Evolutionary conservation across 257 asterid species (phyloP).

Genomic region (Thymus mandschuricus): DNA sequence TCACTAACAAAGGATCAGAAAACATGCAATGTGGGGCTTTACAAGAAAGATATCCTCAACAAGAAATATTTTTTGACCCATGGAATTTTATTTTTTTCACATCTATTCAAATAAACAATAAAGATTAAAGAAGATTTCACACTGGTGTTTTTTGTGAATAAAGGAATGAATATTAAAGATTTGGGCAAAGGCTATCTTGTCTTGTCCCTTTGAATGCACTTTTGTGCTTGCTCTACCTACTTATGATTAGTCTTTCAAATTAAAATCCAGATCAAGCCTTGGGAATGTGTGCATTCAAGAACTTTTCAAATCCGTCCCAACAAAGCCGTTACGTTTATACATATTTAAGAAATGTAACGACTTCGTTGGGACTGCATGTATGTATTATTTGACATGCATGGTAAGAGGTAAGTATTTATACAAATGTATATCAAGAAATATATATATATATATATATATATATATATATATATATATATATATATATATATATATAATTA

Average conservation of each 20-base stretch:
- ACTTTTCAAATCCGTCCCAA: too few species aligned
- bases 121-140: conserved; percentile 27
- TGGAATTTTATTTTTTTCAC: neutral
- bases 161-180: conserved; percentile 14
- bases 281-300: conserved; percentile 1
- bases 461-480: too few species aligned
- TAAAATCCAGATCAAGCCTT: neutral
- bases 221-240: conserved; percentile 1
- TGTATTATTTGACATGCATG: too few species aligned
- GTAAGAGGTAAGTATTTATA: too few species aligned
- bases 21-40: conserved; percentile 42
- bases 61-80: conserved; percentile 30
- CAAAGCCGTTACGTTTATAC: too few species aligned
- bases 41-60: conserved; percentile 41
- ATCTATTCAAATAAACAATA: conserved; percentile 4
- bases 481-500: neutral
- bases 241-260: neutral
- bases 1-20: conserved; percentile 37
- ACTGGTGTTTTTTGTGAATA: conserved; percentile 3
- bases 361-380: too few species aligned
- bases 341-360: too few species aligned
- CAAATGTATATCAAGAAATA: too few species aligned
- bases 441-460: too few species aligned
- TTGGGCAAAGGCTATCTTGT: conserved; percentile 20
- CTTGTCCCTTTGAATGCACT: conserved; percentile 17